A percentile compares a stretch with the other conserved stretches of the same genome.
Conservation (phyloP, 2,329 filamentous ascomycete species). For the Magnaporthiopsis poae region DNA sequence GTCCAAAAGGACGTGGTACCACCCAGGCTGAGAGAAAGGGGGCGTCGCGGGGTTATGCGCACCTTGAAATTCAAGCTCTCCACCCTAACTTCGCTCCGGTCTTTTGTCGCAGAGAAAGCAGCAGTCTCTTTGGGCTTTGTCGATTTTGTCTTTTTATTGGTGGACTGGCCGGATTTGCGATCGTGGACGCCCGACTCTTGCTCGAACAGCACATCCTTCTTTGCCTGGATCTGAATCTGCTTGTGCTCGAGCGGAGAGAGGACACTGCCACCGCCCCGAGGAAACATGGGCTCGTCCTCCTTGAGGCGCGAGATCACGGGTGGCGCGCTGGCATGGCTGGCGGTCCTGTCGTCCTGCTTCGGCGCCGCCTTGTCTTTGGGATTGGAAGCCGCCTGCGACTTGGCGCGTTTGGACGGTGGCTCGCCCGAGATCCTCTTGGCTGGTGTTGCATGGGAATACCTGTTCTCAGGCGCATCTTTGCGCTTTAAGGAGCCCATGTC, state of each 20-base stretch:
- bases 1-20: background rate
- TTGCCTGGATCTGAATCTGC: conserved; percentile 89
- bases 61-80: conserved; percentile 87
- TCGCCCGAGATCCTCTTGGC: conserved; percentile 36
- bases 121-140: conserved; percentile 43
- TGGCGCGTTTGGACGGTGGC: conserved; percentile 39
- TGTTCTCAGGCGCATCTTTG: conserved; percentile 45
- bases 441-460: conserved; percentile 36
- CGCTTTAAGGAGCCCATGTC: conserved; percentile 48
- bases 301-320: conserved; percentile 38
- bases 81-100: conserved; percentile 56
- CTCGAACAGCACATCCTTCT: conserved; percentile 83
- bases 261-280: conserved; percentile 80
- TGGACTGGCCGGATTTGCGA: conserved; percentile 32
- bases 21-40: too few species aligned
- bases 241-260: conserved; percentile 91
- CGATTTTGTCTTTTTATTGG: conserved; percentile 43
- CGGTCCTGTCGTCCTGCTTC: conserved; percentile 14
- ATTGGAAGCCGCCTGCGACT: conserved; percentile 25
- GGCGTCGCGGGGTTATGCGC: conserved; percentile 20
- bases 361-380: conserved; percentile 21
- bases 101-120: conserved; percentile 28
- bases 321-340: conserved; percentile 19
- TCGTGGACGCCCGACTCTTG: conserved; percentile 51
- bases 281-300: conserved; percentile 83